phyloP scores from a whole-genome alignment of 139 green algal species.

The Ettlia oleoabundans region DNA sequence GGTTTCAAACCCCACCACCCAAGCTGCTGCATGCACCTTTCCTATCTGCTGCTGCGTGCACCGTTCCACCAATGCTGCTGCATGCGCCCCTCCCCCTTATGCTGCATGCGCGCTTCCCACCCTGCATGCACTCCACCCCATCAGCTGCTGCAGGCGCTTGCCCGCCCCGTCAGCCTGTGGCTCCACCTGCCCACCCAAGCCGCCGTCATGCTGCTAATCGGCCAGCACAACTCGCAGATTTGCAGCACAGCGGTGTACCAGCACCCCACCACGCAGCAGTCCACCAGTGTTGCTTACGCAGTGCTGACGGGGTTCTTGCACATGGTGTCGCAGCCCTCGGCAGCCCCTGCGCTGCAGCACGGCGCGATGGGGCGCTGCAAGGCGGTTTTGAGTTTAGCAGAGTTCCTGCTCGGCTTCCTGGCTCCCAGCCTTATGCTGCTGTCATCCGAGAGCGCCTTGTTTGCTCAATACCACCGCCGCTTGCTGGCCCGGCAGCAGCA shows the following conservation, averaged over 20 bases:
- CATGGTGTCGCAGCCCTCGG: not conserved
- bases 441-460: not conserved
- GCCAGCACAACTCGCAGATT: not conserved
- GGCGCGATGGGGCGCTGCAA: not conserved
- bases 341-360: not conserved
- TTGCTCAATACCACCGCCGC: not conserved
- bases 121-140: too few species aligned
- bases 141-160: constrained; percentile 13
- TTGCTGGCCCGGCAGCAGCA: not conserved
- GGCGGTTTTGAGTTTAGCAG: not conserved
- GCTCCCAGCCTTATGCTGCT: not conserved
- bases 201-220: not conserved
- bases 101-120: too few species aligned
- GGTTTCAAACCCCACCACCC: too few species aligned
- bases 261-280: not conserved
- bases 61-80: not conserved
- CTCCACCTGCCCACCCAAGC: constrained; percentile 11
- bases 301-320: not conserved
- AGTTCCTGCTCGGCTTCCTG: constrained; percentile 15
- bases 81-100: too few species aligned
- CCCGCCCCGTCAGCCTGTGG: constrained; percentile 1
- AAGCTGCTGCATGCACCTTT: too few species aligned
- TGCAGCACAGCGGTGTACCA: not conserved
- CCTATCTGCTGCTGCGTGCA: not conserved
- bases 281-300: not conserved